Conservation (phyloP, 2,329 filamentous ascomycete species). For the Alternaria arborescens region DNA sequence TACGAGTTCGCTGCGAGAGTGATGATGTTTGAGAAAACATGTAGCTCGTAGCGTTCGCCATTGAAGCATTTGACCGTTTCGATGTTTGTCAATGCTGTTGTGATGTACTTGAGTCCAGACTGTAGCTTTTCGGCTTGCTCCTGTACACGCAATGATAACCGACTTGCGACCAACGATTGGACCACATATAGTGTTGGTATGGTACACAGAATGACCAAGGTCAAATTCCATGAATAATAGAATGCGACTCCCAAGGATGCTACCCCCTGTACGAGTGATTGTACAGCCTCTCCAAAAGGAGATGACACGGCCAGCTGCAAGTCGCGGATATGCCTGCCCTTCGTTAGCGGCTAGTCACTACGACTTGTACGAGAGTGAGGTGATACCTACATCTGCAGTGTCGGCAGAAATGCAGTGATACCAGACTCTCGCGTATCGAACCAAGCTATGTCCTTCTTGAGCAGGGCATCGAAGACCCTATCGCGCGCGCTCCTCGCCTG, state of each 20-base stretch:
- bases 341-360: background rate
- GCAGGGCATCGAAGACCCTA: conserved; percentile 71
- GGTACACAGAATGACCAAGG: conserved; percentile 77
- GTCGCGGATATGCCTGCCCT: conserved; percentile 78
- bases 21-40: conserved; percentile 69
- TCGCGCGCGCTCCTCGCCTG: conserved; percentile 74
- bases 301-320: conserved; percentile 83
- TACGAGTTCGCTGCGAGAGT: conserved; percentile 69
- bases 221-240: conserved; percentile 83
- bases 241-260: conserved; percentile 76
- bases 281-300: conserved; percentile 74
- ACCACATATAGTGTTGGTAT: conserved; percentile 72
- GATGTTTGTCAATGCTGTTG: conserved; percentile 75
- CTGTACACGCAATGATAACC: conserved; percentile 71
- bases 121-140: conserved; percentile 73
- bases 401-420: conserved; percentile 73
- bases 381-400: conserved; percentile 74
- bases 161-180: conserved; percentile 67
- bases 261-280: conserved; percentile 70
- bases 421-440: conserved; percentile 79
- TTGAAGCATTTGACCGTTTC: conserved; percentile 89
- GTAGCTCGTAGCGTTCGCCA: conserved; percentile 73
- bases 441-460: conserved; percentile 81
- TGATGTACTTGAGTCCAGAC: conserved; percentile 74
- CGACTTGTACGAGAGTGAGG: conserved; percentile 11